A percentile compares a stretch with the other conserved stretches of the same genome.
Conservation (phyloP, 2,329 filamentous ascomycete species). For the Colletotrichum sp. region DNA sequence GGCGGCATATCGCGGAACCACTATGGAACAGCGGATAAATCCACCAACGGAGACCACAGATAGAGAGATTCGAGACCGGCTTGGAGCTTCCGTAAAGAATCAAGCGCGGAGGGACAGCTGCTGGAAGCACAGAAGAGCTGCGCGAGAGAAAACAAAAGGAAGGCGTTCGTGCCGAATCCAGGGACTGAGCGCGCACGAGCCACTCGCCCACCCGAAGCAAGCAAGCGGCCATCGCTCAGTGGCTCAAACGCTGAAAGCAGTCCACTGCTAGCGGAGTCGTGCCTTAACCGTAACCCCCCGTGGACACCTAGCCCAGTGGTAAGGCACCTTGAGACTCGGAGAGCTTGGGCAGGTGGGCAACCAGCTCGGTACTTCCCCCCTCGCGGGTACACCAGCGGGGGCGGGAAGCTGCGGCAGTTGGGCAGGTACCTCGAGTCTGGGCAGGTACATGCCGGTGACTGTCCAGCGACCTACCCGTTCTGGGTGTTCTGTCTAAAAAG, state of each 20-base stretch:
- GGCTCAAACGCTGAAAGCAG: conserved; percentile 7
- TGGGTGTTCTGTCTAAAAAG: conserved; percentile 18
- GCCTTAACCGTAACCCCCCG: conserved; percentile 5
- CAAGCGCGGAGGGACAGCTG: background rate
- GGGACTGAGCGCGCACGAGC: conserved; percentile 8
- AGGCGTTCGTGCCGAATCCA: conserved; percentile 15
- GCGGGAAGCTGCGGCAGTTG: background rate
- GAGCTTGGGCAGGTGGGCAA: background rate
- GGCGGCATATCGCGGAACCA: background rate
- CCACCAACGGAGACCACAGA: background rate
- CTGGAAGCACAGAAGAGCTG: background rate
- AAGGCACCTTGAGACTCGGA: background rate
- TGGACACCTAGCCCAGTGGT: background rate
- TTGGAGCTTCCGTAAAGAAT: background rate
- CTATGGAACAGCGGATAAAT: background rate
- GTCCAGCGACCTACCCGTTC: conserved; percentile 14
- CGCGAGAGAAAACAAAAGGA: background rate
- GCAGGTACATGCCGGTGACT: conserved; percentile 1
- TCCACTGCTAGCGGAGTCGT: conserved; percentile 15
- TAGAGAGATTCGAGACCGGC: background rate
- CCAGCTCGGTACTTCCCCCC: conserved; percentile 1
- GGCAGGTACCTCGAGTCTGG: background rate
- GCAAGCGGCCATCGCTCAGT: conserved; percentile 10
- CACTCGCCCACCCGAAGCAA: background rate
- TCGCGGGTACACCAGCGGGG: background rate